Base-by-base conservation (phyloP, 2,329 filamentous ascomycete genomes). In the Alternaria longipes region DNA sequence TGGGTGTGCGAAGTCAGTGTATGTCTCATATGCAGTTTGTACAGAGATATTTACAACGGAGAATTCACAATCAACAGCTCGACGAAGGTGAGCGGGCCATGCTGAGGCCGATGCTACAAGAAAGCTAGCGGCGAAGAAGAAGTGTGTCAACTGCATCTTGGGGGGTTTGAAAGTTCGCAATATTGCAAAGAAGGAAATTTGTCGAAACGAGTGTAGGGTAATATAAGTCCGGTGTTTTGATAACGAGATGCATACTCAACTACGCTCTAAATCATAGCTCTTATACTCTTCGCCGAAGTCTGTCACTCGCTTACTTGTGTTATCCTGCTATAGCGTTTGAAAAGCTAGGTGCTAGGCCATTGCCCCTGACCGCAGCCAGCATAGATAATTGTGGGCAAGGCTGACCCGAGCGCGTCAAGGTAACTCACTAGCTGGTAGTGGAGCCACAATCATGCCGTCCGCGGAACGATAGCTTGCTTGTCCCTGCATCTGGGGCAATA, bases 31-130 rank as follows among this genome's bases (percentile, higher is more conserved):
- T 26, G 24, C 24, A 26, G 24, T 26, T 26, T 26, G 24, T 26
- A 26, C 24, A 7, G 24, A 26, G 24, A 26, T 7, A 8, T 26
- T 26, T 26, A 26, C 24, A 26, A 26, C 22, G 38, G 28, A 44
- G 41, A 54, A 44, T 44, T n/a, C 41, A 44, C 40, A 54, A 30
- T 54, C 38, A 44, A 34, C 51, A 42, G 20, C 51, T 18, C 51
- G 34, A 30, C 51, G 38, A 30, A 54, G 24, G 18, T 32, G 26
- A 54, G 51, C 38, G n/a, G 40, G 38, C 36, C 38, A 30, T 44
- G 40, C 51, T 12, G 26, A 44, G 24, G 34, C 24, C 22, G 38
- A 36, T 28, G 22, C 51, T 32, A 26, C n/a, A 44, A 54, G 26
- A 28, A 54, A 9, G 14, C 51, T 40, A 30, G 22, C n/a, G 18